phyloP scores from a whole-genome alignment of 106 monocot species.

The Iris macrosiphon region DNA sequence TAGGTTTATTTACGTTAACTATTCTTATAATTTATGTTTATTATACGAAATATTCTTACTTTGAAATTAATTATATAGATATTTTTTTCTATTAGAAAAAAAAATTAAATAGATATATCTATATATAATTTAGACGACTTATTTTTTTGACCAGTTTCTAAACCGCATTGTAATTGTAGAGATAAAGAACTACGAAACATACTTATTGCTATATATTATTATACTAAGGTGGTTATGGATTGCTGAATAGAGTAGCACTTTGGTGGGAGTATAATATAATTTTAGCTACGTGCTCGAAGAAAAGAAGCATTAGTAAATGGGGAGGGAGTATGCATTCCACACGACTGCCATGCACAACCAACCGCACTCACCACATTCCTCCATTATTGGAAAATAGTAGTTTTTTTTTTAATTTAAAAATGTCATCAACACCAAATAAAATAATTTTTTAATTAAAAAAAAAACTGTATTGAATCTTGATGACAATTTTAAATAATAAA shows the following conservation, averaged over 20 bases:
- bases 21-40: too few species aligned
- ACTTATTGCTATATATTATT: background rate
- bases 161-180: background rate
- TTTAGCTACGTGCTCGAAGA: too few species aligned
- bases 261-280: background rate
- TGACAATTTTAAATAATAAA: too few species aligned
- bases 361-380: background rate
- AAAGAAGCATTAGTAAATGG: conserved; percentile 14
- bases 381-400: too few species aligned
- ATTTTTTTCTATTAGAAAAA: background rate
- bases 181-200: background rate
- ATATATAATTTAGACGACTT: background rate
- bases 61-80: too few species aligned
- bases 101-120: background rate
- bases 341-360: conserved; percentile 1
- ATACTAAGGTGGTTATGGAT: conserved; percentile 6
- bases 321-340: conserved; percentile 16
- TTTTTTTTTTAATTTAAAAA: too few species aligned
- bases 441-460: too few species aligned
- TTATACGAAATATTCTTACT: too few species aligned
- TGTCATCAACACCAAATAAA: too few species aligned
- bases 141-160: background rate
- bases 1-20: too few species aligned
- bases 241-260: conserved; percentile 13
- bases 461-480: too few species aligned